Conservation (phyloP, 768 basidiomycete species). For the Mycena rebaudengoi region DNA sequence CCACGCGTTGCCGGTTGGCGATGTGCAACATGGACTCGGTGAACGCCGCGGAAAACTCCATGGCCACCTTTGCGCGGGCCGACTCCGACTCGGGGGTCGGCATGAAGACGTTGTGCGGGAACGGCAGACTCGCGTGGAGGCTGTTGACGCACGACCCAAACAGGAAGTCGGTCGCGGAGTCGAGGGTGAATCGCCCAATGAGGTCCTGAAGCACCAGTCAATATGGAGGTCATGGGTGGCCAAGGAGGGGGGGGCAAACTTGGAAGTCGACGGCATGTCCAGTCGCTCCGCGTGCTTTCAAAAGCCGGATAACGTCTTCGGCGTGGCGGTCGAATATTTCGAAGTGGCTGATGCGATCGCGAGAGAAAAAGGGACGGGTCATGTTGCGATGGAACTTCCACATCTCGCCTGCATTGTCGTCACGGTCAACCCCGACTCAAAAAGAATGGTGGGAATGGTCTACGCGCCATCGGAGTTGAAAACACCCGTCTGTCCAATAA, state of each 20-base stretch:
- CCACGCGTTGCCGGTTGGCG: slow-evolving; percentile 50
- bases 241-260: slow-evolving; percentile 32
- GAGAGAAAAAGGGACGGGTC: slow-evolving; percentile 71
- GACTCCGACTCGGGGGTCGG: slow-evolving; percentile 31
- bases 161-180: slow-evolving; percentile 72
- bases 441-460: background rate
- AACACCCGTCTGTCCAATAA: slow-evolving; percentile 51
- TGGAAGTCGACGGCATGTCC: slow-evolving; percentile 70
- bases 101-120: slow-evolving; percentile 52
- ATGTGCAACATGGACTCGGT: slow-evolving; percentile 54
- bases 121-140: slow-evolving; percentile 60
- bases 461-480: slow-evolving; percentile 72
- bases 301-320: slow-evolving; percentile 48
- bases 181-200: slow-evolving; percentile 70
- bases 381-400: slow-evolving; percentile 55
- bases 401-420: slow-evolving; percentile 56
- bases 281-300: slow-evolving; percentile 56
- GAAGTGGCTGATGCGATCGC: slow-evolving; percentile 66
- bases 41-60: slow-evolving; percentile 60
- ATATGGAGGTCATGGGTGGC: background rate
- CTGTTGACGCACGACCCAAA: slow-evolving; percentile 67
- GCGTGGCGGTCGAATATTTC: slow-evolving; percentile 68
- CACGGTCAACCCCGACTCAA: background rate
- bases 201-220: slow-evolving; percentile 49
- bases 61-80: slow-evolving; percentile 40